phyloP scores from a whole-genome alignment of 768 basidiomycete species.

The Lactarius tabidus region DNA sequence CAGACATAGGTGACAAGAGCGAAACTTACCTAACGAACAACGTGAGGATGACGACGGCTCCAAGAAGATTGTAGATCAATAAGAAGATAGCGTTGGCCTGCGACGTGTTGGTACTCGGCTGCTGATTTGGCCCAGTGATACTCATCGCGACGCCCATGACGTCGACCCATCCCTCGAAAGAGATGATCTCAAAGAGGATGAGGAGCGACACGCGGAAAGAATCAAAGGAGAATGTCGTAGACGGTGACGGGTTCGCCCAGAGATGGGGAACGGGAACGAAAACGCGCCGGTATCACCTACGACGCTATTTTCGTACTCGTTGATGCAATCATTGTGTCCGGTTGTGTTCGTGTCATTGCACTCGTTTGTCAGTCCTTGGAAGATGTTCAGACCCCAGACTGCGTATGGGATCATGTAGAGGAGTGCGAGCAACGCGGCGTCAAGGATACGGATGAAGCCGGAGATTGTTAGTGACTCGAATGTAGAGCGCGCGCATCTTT shows the following conservation, averaged over 20 bases:
- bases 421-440: conserved; percentile 85
- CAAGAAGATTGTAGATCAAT: conserved; percentile 86
- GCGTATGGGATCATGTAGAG: conserved; percentile 92
- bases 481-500: conserved; percentile 82
- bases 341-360: conserved; percentile 69
- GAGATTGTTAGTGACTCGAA: conserved; percentile 86
- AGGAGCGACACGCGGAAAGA: conserved; percentile 76
- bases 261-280: conserved; percentile 73
- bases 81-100: conserved; percentile 89
- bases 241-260: conserved; percentile 85
- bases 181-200: conserved; percentile 95
- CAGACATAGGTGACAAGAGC: neutral
- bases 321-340: conserved; percentile 62
- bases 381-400: conserved; percentile 93
- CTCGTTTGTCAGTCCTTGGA: conserved; percentile 73
- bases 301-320: conserved; percentile 67
- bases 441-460: conserved; percentile 78
- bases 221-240: conserved; percentile 90
- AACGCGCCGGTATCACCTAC: conserved; percentile 50
- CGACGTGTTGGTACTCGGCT: conserved; percentile 67
- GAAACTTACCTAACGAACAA: conserved; percentile 77
- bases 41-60: conserved; percentile 84
- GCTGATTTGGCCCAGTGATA: conserved; percentile 63
- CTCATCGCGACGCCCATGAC: conserved; percentile 80
- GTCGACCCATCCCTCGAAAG: conserved; percentile 95